phyloP scores from a whole-genome alignment of 805 yeast genomes.

The Helenozyma rhizophorensis region DNA sequence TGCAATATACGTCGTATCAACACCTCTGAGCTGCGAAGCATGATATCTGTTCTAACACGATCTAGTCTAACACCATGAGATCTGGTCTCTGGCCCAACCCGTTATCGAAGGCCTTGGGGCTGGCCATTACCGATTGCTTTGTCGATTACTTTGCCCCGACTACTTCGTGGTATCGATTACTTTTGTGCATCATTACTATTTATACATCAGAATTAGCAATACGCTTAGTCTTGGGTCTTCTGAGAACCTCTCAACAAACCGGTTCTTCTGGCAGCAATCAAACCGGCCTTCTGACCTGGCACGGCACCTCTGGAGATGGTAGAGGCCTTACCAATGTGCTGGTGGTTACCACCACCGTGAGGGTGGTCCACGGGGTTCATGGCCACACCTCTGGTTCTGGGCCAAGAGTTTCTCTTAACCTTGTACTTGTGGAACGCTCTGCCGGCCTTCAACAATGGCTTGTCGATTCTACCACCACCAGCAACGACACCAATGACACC shows the following conservation, averaged over 20 bases:
- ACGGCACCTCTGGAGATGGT: slow-evolving; percentile 99
- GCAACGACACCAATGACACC: slow-evolving; percentile 99
- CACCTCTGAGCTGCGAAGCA: too few species aligned
- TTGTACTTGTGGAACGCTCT: slow-evolving; percentile 99
- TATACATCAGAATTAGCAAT: slow-evolving; percentile 14
- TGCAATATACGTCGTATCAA: too few species aligned
- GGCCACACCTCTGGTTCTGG: slow-evolving; percentile 99
- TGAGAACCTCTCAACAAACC: slow-evolving; percentile 99
- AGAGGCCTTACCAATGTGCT: slow-evolving; percentile 99
- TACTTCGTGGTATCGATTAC: slow-evolving; percentile 6
- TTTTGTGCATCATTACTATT: slow-evolving; percentile 15
- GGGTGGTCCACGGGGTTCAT: slow-evolving; percentile 99
- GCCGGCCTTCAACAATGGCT: slow-evolving; percentile 99
- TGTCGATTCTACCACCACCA: slow-evolving; percentile 99
- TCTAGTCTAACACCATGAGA: too few species aligned
- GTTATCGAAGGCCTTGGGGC: too few species aligned
- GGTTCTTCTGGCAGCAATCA: slow-evolving; percentile 99
- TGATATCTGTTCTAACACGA: too few species aligned
- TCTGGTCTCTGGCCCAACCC: too few species aligned
- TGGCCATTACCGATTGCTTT: too few species aligned
- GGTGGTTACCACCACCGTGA: slow-evolving; percentile 99
- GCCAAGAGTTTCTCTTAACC: slow-evolving; percentile 99
- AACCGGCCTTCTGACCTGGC: slow-evolving; percentile 99
- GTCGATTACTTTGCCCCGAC: too few species aligned
- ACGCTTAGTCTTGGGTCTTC: slow-evolving; percentile 52